These are phyloP conservation scores for Lithocarpus polystachyus DNA, from an alignment of 306 rosid genomes.

Conservation along the genomic window DNA sequence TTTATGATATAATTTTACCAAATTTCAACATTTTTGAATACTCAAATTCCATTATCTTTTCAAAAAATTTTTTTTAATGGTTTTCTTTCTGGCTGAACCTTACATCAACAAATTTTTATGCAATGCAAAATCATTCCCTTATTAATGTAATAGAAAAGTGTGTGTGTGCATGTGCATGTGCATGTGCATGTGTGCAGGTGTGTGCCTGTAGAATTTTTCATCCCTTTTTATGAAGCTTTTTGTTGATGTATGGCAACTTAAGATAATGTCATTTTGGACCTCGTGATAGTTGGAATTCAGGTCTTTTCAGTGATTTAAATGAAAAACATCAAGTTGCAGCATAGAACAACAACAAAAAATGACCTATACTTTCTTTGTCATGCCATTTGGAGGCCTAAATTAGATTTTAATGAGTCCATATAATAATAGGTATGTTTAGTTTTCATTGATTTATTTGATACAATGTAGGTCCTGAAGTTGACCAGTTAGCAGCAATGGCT, in stretches of 20 bases:
- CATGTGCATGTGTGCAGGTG: too few species aligned
- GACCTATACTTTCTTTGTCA: not conserved
- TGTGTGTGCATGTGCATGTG: too few species aligned
- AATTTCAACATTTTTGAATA: not conserved
- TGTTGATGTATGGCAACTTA: not conserved
- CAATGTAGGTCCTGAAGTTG: conserved; percentile 82
- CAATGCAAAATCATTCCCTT: not conserved
- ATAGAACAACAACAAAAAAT: not conserved
- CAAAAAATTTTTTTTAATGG: not conserved
- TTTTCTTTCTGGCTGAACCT: not conserved
- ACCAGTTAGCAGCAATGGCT: conserved; percentile 90
- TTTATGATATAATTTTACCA: not conserved
- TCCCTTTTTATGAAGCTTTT: not conserved
- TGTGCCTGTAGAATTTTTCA: not conserved
- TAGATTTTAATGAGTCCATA: not conserved
- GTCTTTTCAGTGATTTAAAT: not conserved
- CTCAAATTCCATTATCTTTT: not conserved
- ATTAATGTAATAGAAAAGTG: too few species aligned
- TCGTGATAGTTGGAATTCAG: not conserved
- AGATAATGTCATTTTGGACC: not conserved
- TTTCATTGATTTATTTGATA: conserved; percentile 8
- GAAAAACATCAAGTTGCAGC: not conserved
- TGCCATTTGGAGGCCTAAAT: not conserved
- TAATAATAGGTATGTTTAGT: not conserved
- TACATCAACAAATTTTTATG: not conserved